Conservation (phyloP, 148 eudicot species). For the Camellia japonica region DNA sequence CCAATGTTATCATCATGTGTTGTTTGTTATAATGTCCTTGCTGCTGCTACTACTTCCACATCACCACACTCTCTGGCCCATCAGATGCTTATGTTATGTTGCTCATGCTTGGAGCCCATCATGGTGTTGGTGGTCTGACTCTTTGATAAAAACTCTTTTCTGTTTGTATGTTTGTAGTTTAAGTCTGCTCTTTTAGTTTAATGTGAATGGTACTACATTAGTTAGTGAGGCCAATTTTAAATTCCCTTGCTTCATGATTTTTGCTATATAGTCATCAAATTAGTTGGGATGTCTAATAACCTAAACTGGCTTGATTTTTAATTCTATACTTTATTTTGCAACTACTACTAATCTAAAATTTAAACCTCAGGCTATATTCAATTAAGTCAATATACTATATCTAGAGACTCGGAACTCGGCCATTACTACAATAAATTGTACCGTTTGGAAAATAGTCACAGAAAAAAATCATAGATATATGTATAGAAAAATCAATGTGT, state of each 20-base stretch:
- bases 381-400: too few relatives aligned
- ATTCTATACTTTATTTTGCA: neutral
- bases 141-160: neutral
- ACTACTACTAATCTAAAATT: too few relatives aligned
- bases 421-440: too few relatives aligned
- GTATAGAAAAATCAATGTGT: too few relatives aligned
- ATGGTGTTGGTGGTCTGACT: constrained; percentile 7
- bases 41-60: neutral
- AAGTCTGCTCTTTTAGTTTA: neutral
- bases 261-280: neutral
- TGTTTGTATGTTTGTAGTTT: neutral
- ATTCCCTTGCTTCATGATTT: neutral
- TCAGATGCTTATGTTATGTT: too few relatives aligned
- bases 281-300: neutral
- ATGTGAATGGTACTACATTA: neutral
- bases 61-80: too few relatives aligned
- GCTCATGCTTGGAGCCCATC: constrained; percentile 6
- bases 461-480: too few relatives aligned
- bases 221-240: neutral
- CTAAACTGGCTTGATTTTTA: neutral
- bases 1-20: neutral
- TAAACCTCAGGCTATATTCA: too few relatives aligned
- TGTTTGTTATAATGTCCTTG: neutral
- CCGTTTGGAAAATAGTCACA: too few relatives aligned
- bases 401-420: too few relatives aligned